Conservation (phyloP, 257 asterid genomes). For the Solanum tacnaense region DNA sequence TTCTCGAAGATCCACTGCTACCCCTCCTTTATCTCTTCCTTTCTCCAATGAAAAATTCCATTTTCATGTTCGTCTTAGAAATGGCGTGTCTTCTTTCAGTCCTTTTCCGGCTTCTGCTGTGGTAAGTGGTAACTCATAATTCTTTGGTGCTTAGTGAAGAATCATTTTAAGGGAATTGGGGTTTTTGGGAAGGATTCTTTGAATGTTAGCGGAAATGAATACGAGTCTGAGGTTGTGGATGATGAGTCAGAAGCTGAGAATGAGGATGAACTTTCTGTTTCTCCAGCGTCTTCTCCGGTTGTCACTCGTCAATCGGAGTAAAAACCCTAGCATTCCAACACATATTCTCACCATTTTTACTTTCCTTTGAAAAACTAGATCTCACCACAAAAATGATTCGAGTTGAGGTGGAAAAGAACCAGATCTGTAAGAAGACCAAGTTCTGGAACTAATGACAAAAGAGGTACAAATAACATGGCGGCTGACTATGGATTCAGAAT, state of each 20-base stretch:
- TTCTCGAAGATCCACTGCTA: neutral
- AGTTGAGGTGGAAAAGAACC: slow-evolving; percentile 51
- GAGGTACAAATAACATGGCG: neutral
- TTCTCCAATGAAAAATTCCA: neutral
- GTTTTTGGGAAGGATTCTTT: neutral
- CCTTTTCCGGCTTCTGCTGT: neutral
- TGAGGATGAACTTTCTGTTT: neutral
- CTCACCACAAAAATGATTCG: slow-evolving; percentile 51
- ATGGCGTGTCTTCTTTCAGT: neutral
- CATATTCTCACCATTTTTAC: neutral
- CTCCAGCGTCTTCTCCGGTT: no score
- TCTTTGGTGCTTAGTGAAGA: neutral
- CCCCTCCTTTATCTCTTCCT: neutral
- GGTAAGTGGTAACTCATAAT: neutral
- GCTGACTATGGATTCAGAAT: neutral
- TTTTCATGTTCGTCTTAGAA: neutral
- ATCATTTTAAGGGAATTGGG: neutral
- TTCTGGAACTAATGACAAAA: slow-evolving; percentile 19
- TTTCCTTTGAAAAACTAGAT: neutral
- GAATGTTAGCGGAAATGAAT: neutral
- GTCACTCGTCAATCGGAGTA: no score
- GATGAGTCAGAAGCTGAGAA: neutral
- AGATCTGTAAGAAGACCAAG: slow-evolving; percentile 55
- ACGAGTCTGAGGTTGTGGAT: neutral
- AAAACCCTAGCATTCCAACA: neutral